A percentile compares a stretch with the other conserved stretches of the same genome.
These are phyloP conservation scores for Candida glucosophila DNA, from an alignment of 1,139 yeast species.

Conservation along the genomic window DNA sequence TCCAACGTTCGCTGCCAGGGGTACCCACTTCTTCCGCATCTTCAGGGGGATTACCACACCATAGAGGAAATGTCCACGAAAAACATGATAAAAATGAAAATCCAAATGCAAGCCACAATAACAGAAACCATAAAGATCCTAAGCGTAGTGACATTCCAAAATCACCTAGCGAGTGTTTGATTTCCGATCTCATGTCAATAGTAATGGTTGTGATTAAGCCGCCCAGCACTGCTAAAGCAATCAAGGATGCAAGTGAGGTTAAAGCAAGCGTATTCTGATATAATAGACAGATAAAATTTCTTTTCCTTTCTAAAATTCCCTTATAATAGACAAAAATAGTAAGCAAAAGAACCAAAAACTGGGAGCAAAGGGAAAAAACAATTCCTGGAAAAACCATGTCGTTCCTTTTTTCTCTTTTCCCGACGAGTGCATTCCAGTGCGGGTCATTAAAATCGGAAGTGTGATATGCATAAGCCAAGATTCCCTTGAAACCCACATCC, in stretches of 20 bases:
- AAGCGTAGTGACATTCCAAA: conserved; percentile 37
- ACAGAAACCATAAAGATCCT: conserved; percentile 33
- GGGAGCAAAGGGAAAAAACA: conserved; percentile 15
- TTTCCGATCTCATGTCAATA: conserved; percentile 15
- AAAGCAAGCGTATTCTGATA: conserved; percentile 26
- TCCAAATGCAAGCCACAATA: conserved; percentile 29
- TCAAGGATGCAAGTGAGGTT: conserved; percentile 18
- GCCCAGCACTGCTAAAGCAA: too few relatives aligned
- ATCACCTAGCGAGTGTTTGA: conserved; percentile 24
- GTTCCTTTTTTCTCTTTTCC: conserved; percentile 14
- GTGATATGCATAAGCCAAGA: conserved; percentile 40
- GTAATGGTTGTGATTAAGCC: conserved; percentile 20
- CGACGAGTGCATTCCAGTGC: conserved; percentile 12
- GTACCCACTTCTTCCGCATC: conserved; percentile 1
- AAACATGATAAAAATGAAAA: conserved; percentile 17
- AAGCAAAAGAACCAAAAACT: conserved; percentile 18
- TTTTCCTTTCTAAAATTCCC: conserved; percentile 21
- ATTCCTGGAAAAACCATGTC: conserved; percentile 18
- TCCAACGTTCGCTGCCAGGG: too few relatives aligned
- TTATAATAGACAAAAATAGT: conserved; percentile 26
- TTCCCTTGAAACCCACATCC: conserved; percentile 30
- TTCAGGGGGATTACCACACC: conserved; percentile 41
- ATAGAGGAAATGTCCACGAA: conserved; percentile 32
- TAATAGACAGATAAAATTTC: conserved; percentile 23
- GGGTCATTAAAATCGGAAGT: conserved; percentile 11